phyloP scores from a whole-genome alignment of 805 yeast genomes.

The Saccharomyces eubayanus region DNA sequence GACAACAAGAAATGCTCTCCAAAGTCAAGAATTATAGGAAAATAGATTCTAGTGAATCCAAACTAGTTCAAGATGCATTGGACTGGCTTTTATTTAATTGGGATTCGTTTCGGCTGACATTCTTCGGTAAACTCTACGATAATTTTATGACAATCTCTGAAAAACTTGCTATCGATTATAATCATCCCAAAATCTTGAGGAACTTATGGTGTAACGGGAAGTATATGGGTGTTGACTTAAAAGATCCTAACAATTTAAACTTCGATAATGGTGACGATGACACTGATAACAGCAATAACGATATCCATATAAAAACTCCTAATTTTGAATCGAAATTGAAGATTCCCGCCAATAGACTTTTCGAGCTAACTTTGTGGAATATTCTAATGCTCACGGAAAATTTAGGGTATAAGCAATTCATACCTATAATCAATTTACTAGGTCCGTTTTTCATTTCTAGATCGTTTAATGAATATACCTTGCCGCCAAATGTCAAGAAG shows the following conservation, averaged over 20 bases:
- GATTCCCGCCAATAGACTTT: conserved; percentile 30
- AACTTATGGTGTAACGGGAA: conserved; percentile 44
- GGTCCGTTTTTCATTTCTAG: conserved; percentile 39
- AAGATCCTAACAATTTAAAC: conserved; percentile 11
- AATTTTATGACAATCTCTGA: conserved; percentile 47
- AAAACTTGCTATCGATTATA: conserved; percentile 44
- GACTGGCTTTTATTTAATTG: conserved; percentile 35
- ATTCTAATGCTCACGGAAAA: conserved; percentile 43
- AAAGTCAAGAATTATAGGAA: conserved; percentile 33
- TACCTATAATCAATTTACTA: conserved; percentile 34
- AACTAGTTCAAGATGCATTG: conserved; percentile 34
- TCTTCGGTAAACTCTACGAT: conserved; percentile 43
- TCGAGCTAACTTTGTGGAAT: conserved; percentile 38
- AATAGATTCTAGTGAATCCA: conserved; percentile 34
- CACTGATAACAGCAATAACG: conserved; percentile 1
- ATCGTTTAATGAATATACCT: conserved; percentile 28
- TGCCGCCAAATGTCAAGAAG: conserved; percentile 21
- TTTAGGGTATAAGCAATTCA: conserved; percentile 39
- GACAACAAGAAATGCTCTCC: conserved; percentile 18
- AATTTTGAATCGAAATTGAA: conserved; percentile 22
- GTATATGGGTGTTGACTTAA: conserved; percentile 19
- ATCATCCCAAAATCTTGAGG: conserved; percentile 50
- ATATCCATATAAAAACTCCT: conserved; percentile 18
- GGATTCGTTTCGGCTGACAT: conserved; percentile 38
- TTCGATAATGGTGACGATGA: conserved; percentile 1